Base-by-base conservation (phyloP, 2,329 filamentous ascomycete genomes). In the Zasmidium angulare region DNA sequence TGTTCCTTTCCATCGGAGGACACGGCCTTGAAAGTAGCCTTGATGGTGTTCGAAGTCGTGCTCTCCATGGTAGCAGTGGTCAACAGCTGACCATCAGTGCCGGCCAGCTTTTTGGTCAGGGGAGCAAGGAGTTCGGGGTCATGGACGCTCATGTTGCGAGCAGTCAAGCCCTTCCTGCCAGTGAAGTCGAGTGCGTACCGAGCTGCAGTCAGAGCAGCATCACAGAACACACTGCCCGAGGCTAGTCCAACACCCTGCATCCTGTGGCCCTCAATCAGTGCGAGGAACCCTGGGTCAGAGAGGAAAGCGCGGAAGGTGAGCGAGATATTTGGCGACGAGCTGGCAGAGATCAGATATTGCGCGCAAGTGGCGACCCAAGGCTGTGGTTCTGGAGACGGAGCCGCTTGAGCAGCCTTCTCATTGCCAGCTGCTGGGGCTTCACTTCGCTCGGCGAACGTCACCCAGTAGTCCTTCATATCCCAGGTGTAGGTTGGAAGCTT, bases 401-500 rank as follows among this genome's bases (percentile, higher is more conserved):
- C 46, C n/a, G n/a, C n/a, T n/a, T n/a, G n/a, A n/a, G n/a, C n/a
- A n/a, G n/a, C n/a, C n/a, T n/a, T n/a, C n/a, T n/a, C n/a, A 56
- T 53, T 60, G 56, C 52, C 31, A 19, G 53, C 20, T 53, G 61
- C 46, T 53, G 63, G 58, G 53, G 61, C 29, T 53, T 73, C 63
- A 19, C 63, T 66, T 50, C 70, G 69, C 12, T 64, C 54, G 14
- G 63, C 58, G 61, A 75, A 75, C 36, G 70, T 62, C 22, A 75
- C 65, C 74, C 74, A 76, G 64, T 74, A 75, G 6, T 67, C 66
- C 59, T 74, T 74, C 14, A 65, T 51, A 29, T 74, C 58, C 64
- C 64, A 76, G 19, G 36, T 46, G 50, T 75, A 75, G 3, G 68
- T 58, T 1, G 85, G 85, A 1, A 88, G 72, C 40, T 81, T 73